A percentile compares a stretch with the other conserved stretches of the same genome.
Conservation (phyloP, 176 grass and related monocot species). For the Poa annua region DNA sequence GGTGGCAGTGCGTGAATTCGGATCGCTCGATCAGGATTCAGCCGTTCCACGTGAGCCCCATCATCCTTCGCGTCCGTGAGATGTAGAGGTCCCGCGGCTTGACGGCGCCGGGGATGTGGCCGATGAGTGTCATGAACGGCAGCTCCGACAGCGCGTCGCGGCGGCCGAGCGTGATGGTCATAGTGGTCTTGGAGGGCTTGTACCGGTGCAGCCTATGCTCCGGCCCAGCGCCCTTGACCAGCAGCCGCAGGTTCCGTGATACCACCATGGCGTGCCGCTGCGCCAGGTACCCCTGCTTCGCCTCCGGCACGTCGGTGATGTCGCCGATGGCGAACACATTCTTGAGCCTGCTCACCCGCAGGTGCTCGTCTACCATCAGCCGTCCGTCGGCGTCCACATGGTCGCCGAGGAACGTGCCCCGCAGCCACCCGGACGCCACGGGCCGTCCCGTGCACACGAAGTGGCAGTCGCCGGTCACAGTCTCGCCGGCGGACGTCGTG, state of each 20-base stretch:
- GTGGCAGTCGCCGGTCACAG: constrained; percentile 51
- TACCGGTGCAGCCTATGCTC: constrained; percentile 74
- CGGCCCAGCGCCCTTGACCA: constrained; percentile 45
- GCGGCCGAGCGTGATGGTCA: constrained; percentile 56
- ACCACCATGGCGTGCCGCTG: constrained; percentile 70
- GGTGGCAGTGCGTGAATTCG: not conserved
- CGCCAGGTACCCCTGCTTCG: constrained; percentile 64
- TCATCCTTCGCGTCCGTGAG: constrained; percentile 58
- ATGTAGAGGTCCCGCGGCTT: constrained; percentile 63
- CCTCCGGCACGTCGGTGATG: constrained; percentile 60
- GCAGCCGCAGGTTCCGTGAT: constrained; percentile 61
- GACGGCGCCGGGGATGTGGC: constrained; percentile 54
- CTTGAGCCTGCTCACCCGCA: constrained; percentile 41
- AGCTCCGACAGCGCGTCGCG: constrained; percentile 66
- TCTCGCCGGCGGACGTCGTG: constrained; percentile 68
- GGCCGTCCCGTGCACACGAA: constrained; percentile 55
- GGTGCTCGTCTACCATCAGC: constrained; percentile 55
- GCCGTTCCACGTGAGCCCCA: constrained; percentile 40
- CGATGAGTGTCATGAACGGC: constrained; percentile 65
- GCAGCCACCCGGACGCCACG: constrained; percentile 57
- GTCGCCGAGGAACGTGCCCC: constrained; percentile 35
- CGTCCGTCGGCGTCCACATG: constrained; percentile 35
- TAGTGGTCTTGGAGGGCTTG: constrained; percentile 42
- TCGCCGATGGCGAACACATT: constrained; percentile 79
- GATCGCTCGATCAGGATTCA: not conserved